Evolutionary conservation across 305 asterid genomes (phyloP).

Genomic region (Solanum hybrid): DNA sequence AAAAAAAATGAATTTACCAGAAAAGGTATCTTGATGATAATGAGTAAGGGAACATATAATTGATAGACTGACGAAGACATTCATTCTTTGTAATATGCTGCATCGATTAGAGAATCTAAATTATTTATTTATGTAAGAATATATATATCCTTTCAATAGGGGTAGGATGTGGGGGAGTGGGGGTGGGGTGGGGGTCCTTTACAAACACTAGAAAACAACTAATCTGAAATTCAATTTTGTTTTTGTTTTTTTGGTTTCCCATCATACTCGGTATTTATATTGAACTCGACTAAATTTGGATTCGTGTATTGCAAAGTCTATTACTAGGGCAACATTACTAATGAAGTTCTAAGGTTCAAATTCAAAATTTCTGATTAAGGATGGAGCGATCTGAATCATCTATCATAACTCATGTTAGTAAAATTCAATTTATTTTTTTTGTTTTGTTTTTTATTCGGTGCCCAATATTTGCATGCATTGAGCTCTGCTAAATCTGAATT

Average conservation of each 20-base stretch:
- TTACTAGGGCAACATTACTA: neutral
- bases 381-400: neutral
- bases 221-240: slow-evolving; percentile 9
- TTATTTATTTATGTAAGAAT: neutral
- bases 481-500: neutral
- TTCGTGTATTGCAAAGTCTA: neutral
- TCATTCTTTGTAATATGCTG: slow-evolving; percentile 1
- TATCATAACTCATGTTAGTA: neutral
- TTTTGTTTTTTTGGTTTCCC: neutral
- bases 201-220: slow-evolving; percentile 19
- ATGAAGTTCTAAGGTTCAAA: fast-evolving
- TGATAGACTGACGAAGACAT: slow-evolving; percentile 8
- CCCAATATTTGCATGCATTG: neutral
- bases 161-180: neutral
- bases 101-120: neutral
- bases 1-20: neutral
- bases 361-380: fast-evolving
- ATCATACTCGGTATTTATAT: fast-evolving
- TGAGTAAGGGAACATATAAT: neutral
- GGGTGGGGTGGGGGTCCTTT: slow-evolving; percentile 2
- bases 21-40: neutral
- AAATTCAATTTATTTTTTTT: neutral
- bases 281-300: fast-evolving
- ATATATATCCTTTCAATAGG: neutral
- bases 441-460: neutral